phyloP scores from a whole-genome alignment of 2,329 filamentous ascomycete genomes.

The Lachnellula arida region DNA sequence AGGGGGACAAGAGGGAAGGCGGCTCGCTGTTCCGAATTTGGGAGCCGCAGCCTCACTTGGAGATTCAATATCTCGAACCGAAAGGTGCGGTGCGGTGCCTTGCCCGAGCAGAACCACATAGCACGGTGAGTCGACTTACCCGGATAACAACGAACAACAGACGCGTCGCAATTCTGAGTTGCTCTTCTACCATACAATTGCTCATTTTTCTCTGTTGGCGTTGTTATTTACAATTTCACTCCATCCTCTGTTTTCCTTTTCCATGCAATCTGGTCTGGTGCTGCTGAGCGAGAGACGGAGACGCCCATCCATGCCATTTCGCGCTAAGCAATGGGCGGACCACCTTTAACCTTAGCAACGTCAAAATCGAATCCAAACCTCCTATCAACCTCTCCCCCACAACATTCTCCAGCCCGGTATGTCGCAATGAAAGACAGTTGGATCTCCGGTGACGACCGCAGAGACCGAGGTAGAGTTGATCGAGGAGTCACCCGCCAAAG shows the following conservation, averaged over 20 bases:
- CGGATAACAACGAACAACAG: neutral
- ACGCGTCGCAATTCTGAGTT: too few species aligned
- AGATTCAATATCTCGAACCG: neutral
- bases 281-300: neutral
- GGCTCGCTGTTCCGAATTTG: neutral
- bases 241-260: neutral
- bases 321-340: neutral
- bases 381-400: constrained; percentile 6
- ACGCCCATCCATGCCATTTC: neutral
- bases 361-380: neutral
- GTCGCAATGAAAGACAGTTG: constrained; percentile 40
- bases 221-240: neutral
- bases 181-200: neutral
- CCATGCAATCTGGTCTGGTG: neutral
- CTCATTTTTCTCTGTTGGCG: neutral
- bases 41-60: neutral
- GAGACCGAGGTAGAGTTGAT: constrained; percentile 39
- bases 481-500: constrained; percentile 33
- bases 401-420: constrained; percentile 31
- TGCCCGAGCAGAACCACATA: neutral
- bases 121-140: neutral
- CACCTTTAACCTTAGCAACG: neutral
- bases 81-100: neutral
- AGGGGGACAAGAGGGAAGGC: neutral
- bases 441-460: constrained; percentile 38